A percentile compares a stretch with the other conserved stretches of the same genome.
Evolutionary conservation across 1,139 yeast genomes (phyloP).

Genomic region (Taphrina communis): DNA sequence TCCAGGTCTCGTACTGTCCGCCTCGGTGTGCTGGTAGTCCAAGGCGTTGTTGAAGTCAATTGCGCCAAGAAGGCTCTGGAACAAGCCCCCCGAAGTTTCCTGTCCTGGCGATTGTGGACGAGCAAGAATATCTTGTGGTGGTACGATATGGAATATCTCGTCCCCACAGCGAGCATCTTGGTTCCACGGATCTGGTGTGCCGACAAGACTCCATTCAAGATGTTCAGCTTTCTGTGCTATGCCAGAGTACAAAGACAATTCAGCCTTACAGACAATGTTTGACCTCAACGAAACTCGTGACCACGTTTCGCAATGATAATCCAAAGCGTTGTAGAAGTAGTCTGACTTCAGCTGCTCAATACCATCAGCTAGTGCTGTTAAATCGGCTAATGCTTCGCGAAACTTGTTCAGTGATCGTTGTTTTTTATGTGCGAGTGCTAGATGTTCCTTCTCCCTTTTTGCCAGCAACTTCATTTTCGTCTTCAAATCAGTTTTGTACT

Average conservation of each 20-base stretch:
- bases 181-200: constrained; percentile 35
- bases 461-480: constrained; percentile 59
- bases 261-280: constrained; percentile 74
- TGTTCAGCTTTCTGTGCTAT: constrained; percentile 68
- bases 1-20: not conserved
- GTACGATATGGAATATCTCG: constrained; percentile 36
- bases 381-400: constrained; percentile 66
- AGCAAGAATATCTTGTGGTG: constrained; percentile 37
- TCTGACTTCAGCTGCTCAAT: constrained; percentile 77
- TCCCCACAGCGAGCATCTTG: constrained; percentile 29
- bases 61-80: constrained; percentile 29
- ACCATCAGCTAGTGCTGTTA: constrained; percentile 77
- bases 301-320: constrained; percentile 66
- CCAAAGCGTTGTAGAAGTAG: constrained; percentile 66
- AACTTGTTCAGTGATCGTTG: constrained; percentile 66
- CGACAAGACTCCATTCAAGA: constrained; percentile 49
- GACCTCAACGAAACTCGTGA: constrained; percentile 61
- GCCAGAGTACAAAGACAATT: constrained; percentile 78
- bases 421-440: constrained; percentile 61
- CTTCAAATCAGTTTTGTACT: constrained; percentile 62
- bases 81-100: constrained; percentile 14
- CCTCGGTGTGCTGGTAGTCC: not conserved
- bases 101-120: constrained; percentile 37
- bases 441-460: constrained; percentile 62
- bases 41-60: constrained; percentile 1